These are phyloP conservation scores for Bolboschoenoplectus hybrid DNA, from an alignment of 202 grass and related monocot genomes.

Conservation along the genomic window DNA sequence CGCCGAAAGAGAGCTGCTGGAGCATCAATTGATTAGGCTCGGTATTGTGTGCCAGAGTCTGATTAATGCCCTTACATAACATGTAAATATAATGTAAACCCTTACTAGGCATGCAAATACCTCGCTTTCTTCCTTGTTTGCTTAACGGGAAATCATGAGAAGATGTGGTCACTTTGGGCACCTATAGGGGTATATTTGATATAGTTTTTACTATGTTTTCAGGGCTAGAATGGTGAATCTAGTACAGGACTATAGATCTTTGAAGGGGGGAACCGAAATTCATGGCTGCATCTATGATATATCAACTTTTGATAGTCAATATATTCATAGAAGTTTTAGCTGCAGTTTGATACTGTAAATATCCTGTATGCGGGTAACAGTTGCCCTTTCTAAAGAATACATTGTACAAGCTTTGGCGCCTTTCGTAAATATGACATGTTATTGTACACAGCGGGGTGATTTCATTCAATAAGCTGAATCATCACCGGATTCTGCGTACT, in stretches of 20 bases:
- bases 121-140: neutral
- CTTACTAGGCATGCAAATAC: neutral
- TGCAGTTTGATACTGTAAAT: constrained; percentile 34
- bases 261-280: neutral
- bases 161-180: neutral
- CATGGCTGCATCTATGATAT: neutral
- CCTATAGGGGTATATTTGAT: constrained; percentile 8
- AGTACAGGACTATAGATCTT: neutral
- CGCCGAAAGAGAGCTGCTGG: constrained; percentile 54
- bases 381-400: neutral
- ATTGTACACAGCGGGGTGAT: neutral
- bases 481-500: neutral
- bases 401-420: neutral
- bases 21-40: constrained; percentile 46
- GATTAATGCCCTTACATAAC: neutral
- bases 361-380: neutral
- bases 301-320: neutral
- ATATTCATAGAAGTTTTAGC: constrained; percentile 17
- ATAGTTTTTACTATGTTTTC: neutral
- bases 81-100: constrained; percentile 19
- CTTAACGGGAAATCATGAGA: neutral
- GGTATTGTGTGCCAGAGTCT: neutral
- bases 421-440: neutral
- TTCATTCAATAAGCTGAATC: neutral
- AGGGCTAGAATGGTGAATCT: constrained; percentile 10